Base-by-base conservation (phyloP, 768 basidiomycete genomes). In the Tremella yokohamensis region DNA sequence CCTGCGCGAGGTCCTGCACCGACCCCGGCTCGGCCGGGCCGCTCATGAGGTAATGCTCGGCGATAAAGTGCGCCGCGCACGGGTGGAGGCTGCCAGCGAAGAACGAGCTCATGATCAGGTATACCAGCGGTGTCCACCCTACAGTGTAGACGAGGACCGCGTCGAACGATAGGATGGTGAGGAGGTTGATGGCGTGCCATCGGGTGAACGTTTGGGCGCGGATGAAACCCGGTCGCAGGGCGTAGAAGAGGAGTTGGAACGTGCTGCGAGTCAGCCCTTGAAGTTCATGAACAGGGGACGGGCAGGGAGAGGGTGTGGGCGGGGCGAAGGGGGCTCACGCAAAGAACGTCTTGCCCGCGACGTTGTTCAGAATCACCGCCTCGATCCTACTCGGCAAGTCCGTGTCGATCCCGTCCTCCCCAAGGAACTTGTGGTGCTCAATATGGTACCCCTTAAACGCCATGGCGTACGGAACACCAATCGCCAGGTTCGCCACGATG, bases 161-260 rank as follows among this genome's bases (percentile, higher is more conserved):
- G 79, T 98, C 85, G 75, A 92, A 87, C 42, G 79, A 50, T 52
- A 94, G 76, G 70, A 96, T 85, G 6, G 79, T 76, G 55, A 80
- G 40, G 59, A 93, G 74, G 78, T 98, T 96, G 77, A 87, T 76
- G 40, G 84, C 70, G 78, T 98, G 93, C 90, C 91, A 97, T 49
- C 76, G 79, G 0, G 90, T 93, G 15, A 86, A 80, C 11, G 77
- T 83, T 69, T 97, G 94, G 4, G 84, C 80, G 45, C 91, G 87
- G 52, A 98, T 87, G 72, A 99, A 88, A 19, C 88, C 88, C 0
- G 96, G 96, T 34, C 96, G 87, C 56, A 99, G 82, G 44, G 96
- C 96, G 76, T 99, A 99, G 80, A 99, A 99, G 56, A 99, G 77
- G 58, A 99, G 90, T 79, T 99, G 96, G 79, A 98, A 99, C 1